Evolutionary conservation across 352 stramenopile genomes (phyloP).

Genomic region (Phytophthora meadii): DNA sequence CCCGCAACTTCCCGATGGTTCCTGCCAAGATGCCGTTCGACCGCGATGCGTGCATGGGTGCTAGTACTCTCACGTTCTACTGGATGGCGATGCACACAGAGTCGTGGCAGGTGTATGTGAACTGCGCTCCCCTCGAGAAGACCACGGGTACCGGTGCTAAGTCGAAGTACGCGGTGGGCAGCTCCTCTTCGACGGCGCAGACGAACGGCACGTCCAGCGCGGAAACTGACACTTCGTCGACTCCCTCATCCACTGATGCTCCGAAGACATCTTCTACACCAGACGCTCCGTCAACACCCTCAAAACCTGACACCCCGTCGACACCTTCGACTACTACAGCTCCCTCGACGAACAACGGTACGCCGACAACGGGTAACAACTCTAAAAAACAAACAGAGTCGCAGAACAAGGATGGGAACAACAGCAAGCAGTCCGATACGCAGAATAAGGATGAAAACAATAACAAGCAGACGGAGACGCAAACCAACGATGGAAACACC

Average conservation of each 20-base stretch:
- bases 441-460: no score
- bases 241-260: no score
- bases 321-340: not conserved
- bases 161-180: conserved; percentile 31
- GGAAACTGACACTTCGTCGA: conserved; percentile 7
- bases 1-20: conserved; percentile 26
- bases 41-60: conserved; percentile 23
- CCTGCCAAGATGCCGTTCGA: conserved; percentile 43
- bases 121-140: conserved; percentile 26
- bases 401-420: no score
- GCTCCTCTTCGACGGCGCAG: conserved; percentile 12
- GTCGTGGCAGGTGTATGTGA: conserved; percentile 52
- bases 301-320: conserved; percentile 5
- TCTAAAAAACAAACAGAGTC: no score
- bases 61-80: conserved; percentile 39
- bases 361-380: no score
- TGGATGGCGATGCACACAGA: conserved; percentile 49
- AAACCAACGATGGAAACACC: not conserved
- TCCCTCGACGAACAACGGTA: no score
- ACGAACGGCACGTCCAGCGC: conserved; percentile 26
- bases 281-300: conserved; percentile 2
- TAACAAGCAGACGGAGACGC: no score
- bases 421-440: no score
- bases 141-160: conserved; percentile 20
- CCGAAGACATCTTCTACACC: no score